Percentiles rank a stretch among this genome's conserved stretches.
Evolutionary conservation across 2,329 filamentous ascomycete species (phyloP).

Genomic region (Calonectria leucothoes): DNA sequence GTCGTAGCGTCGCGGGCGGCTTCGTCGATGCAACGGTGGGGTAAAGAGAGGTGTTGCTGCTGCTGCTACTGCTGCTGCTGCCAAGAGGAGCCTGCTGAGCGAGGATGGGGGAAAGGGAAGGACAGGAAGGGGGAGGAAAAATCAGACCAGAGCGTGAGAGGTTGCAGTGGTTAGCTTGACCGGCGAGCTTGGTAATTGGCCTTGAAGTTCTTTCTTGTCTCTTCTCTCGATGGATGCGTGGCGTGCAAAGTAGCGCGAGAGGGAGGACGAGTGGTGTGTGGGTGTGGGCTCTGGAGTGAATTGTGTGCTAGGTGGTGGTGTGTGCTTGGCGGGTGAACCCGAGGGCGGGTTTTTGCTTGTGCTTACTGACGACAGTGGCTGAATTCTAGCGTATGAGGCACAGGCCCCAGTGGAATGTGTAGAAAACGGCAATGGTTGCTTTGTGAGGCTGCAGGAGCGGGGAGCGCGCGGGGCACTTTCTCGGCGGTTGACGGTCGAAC

Average conservation of each 20-base stretch:
- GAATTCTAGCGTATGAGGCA: conserved; percentile 35
- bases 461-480: not conserved
- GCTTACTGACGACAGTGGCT: conserved; percentile 44
- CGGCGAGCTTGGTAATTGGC: not conserved
- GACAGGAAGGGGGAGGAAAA: not conserved
- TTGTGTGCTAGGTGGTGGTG: conserved; percentile 12
- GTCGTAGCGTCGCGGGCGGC: conserved; percentile 2
- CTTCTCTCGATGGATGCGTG: conserved; percentile 1
- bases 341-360: conserved; percentile 34
- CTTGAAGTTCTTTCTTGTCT: not conserved
- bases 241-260: not conserved
- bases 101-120: not conserved
- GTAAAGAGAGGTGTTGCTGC: not conserved
- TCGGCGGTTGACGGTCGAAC: not conserved
- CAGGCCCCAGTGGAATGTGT: conserved; percentile 28
- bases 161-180: conserved; percentile 6
- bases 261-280: not conserved
- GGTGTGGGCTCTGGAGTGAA: conserved; percentile 2
- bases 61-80: no score
- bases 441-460: conserved; percentile 4
- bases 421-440: conserved; percentile 22
- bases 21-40: conserved; percentile 16
- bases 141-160: not conserved
- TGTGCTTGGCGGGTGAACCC: conserved; percentile 41
- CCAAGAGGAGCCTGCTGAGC: not conserved